phyloP scores from a whole-genome alignment of 139 green algal species.

The Coelastrella sp. region DNA sequence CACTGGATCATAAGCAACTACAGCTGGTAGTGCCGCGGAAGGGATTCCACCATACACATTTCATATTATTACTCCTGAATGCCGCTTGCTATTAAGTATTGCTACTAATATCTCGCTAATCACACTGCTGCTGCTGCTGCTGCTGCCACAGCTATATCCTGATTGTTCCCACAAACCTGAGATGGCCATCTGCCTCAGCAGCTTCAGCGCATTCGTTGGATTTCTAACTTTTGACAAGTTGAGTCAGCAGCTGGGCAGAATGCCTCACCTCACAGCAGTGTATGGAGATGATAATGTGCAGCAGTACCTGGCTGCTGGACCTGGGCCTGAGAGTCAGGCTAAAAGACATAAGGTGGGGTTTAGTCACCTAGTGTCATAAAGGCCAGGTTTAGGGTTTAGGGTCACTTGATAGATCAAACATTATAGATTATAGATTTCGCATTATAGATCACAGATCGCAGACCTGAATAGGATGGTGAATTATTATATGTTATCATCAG shows the following conservation, averaged over 20 bases:
- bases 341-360: background rate
- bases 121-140: conserved; percentile 5
- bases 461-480: too few species aligned
- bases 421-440: too few species aligned
- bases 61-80: too few species aligned
- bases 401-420: too few species aligned
- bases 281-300: conserved; percentile 3
- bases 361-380: background rate
- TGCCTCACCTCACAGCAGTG: conserved; percentile 2
- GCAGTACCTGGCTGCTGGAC: conserved; percentile 4
- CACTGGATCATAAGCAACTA: background rate
- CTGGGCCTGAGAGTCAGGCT: background rate
- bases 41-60: too few species aligned
- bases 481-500: too few species aligned
- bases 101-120: background rate
- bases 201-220: conserved; percentile 15
- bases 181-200: conserved; percentile 16
- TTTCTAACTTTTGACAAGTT: conserved; percentile 21
- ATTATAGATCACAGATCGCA: too few species aligned
- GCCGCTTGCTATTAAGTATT: too few species aligned
- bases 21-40: too few species aligned
- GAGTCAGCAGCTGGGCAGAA: conserved; percentile 5
- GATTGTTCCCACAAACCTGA: conserved; percentile 38
- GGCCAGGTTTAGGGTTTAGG: too few species aligned
- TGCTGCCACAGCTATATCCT: conserved; percentile 35